Evolutionary conservation across 176 grass and related monocot species (phyloP), one percentile per base, ranked within the genome.

Genomic region (Thalia dealbata): DNA sequence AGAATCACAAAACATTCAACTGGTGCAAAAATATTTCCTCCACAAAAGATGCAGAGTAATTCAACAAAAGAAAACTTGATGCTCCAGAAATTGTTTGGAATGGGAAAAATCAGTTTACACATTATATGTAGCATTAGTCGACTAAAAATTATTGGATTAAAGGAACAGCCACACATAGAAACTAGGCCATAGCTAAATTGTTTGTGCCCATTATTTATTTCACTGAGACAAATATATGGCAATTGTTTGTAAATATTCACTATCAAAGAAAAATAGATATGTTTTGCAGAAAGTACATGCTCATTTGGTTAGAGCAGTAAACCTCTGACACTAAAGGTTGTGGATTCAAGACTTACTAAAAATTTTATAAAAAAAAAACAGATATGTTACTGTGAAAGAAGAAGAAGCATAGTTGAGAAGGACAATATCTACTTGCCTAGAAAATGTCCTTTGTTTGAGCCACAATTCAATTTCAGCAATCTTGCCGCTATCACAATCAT

Each of bases 381-480:
- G n/a, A 44, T 6, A 46, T 21, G 64, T 19, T 21, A 5, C 61
- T 42, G 25, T 84, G 6, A 71, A 73, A 59, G 12, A 18, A 80
- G 15, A 74, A 18, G 26, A 61, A 62, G 43, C 11, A 45, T 23
- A 75, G 12, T 35, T 68, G 56, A 72, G 75, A 67, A 41, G 63
- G 51, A 59, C 24, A 52, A 52, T 60, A 84, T 73, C 69, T 78
- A 83, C 80, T 43, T 88, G 41, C 89, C 89, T 85, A 18, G 85
- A 81, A 72, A 91, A 91, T 67, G 48, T 26, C 28, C 58, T 88
- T 79, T 83, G 79, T 52, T 76, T 88, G 64, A 91, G 74, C 21
- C 82, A 80, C 55, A 72, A 82, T 72, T 91, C 85, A 51, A 91
- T 73, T 75, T 88, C 82, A 83, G 66, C 65, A 72, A 91, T 21